Evolutionary conservation across 108 stramenopile genomes (phyloP), one percentile per base, ranked within the genome.

Genomic region (Nitzschia sp.): DNA sequence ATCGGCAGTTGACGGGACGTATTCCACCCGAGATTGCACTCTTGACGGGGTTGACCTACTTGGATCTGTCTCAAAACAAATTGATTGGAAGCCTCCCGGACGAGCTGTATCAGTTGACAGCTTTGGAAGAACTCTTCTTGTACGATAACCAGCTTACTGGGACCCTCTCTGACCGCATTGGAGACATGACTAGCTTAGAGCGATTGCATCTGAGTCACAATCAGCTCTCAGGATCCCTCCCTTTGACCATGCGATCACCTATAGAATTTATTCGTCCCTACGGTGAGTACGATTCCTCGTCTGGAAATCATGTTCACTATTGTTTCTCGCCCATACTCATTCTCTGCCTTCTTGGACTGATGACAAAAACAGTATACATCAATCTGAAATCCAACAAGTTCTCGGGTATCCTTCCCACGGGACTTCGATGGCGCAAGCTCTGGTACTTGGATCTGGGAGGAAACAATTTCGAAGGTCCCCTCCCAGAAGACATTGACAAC

Each of bases 221-320:
- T 67, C 28, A 46, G 6, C 21, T 83, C 47, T 66, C 75, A 47
- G 88, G 88, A 26, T 58, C 71, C 0, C 73, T 90, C 15, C 84
- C 85, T 25, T 11, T 26, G 16, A 38, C 68, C 6, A 56, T 90
- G 44, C 16, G 35, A 8, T 21, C 60, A 17, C 19, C 23, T 21
- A 8, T 23, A 19, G 36, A 2, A 23, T 0, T 41, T 13, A 22
- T 22, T 11, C 1, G 23, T 22, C 0, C 3, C 3, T 61, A 36
- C 33, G 9, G 2, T 61, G 1, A 32, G 58, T 38, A 4, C 26
- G 27, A 3, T 31, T 17, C 31, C 31, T 11, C 28, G 55, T 25
- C n/a, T 32, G 22, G n/a, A 34, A 2, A 2, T 34, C 22, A 9
- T 9, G 8, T 9, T 15, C n/a, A 8, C 21, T 61, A 1, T 22